phyloP scores from a whole-genome alignment of 768 basidiomycete species.

The Lentinula aciculospora region DNA sequence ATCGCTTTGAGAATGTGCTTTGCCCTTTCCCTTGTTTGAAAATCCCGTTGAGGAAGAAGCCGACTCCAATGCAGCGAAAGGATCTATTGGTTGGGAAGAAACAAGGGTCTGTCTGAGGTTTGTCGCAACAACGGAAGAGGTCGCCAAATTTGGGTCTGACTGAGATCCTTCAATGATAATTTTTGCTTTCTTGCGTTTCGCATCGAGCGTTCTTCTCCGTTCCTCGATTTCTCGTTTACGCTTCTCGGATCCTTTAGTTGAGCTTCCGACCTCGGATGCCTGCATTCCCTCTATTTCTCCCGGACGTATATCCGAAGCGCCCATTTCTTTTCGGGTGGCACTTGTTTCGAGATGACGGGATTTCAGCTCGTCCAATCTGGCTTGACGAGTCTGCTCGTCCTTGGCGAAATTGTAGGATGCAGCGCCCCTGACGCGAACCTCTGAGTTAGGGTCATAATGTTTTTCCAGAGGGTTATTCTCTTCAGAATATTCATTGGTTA shows the following conservation, averaged over 20 bases:
- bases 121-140: slow-evolving; percentile 1
- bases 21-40: slow-evolving; percentile 19
- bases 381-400: slow-evolving; percentile 72
- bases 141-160: slow-evolving; percentile 1
- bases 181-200: slow-evolving; percentile 57
- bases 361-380: slow-evolving; percentile 81
- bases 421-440: slow-evolving; percentile 86
- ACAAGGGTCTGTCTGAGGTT: background rate
- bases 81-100: slow-evolving; percentile 27
- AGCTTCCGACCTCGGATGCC: slow-evolving; percentile 19
- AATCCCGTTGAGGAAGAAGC: slow-evolving; percentile 13
- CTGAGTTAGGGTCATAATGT: slow-evolving; percentile 79
- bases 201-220: slow-evolving; percentile 46
- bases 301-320: slow-evolving; percentile 53
- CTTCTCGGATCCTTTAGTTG: slow-evolving; percentile 31
- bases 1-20: slow-evolving; percentile 19
- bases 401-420: slow-evolving; percentile 88
- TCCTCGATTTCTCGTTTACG: slow-evolving; percentile 14
- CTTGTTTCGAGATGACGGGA: slow-evolving; percentile 67
- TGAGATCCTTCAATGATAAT: slow-evolving; percentile 10
- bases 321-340: slow-evolving; percentile 49
- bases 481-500: slow-evolving; percentile 66
- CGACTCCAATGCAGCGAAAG: slow-evolving; percentile 47
- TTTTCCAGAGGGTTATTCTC: slow-evolving; percentile 62
- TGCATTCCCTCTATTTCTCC: slow-evolving; percentile 81